Evolutionary conservation across 306 rosid species (phyloP), one percentile per base, ranked within the genome.

Genomic region (Canavalia gladiata): DNA sequence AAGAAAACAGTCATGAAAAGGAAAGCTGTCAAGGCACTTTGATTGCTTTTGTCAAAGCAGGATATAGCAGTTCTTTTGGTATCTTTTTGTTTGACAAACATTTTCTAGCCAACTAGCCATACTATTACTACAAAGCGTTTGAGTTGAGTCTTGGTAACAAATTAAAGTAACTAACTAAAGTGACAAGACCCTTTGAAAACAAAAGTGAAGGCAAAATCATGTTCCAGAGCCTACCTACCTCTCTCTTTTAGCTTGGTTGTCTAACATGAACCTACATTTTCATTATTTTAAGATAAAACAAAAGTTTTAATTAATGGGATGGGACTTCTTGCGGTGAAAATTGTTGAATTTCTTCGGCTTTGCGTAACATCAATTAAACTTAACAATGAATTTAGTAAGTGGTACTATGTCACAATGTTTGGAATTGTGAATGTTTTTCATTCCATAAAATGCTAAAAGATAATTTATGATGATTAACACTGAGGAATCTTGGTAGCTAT

Each of bases 21-120:
- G 80, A 86, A 83, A 86, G 89, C 87, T 80, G 87, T 80, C 66
- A 80, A 80, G 86, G 75, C 83, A 80, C 89, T 86, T 80, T 76
- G 85, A 41, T 86, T 71, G 81, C 89, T 83, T 86, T 86, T 80
- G 56, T 65, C 78, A 83, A 86, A 86, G 88, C 77, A 77, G 28
- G 35, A 63, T 66, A 71, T 66, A n/a, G 34, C 57, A 68, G 78
- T 82, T 77, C 66, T 77, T 81, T 85, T 72, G 29, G 49, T 73
- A 39, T 66, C 60, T 71, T 72, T 81, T 41, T 52, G 47, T 71
- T 76, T 85, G 83, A 72, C 80, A 77, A 76, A 81, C 86, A 81
- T 81, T 81, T 81, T 85, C 64, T 33, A 77, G 81, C 78, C 83
- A 76, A 60, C 34, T 51, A 77, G 83, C 83, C 80, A 76, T 71